phyloP scores from a whole-genome alignment of 805 yeast genomes.

The Kazachstania viticola region DNA sequence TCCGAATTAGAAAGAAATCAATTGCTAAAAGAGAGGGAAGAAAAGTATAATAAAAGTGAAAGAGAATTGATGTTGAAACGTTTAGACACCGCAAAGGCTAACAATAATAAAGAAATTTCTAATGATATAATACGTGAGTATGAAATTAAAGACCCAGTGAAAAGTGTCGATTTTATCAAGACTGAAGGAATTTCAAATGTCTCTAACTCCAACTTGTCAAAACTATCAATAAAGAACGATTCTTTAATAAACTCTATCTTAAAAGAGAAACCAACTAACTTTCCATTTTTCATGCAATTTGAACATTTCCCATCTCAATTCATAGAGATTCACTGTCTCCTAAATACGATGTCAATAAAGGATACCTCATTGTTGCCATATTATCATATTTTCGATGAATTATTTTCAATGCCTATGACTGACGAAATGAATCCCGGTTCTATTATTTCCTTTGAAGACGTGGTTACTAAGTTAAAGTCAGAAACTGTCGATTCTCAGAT shows the following conservation, averaged over 20 bases:
- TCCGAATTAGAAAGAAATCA: conserved; percentile 41
- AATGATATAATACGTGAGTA: conserved; percentile 47
- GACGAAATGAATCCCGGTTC: conserved; percentile 40
- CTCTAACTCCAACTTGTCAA: conserved; percentile 25
- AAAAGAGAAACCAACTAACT: conserved; percentile 30
- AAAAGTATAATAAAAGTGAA: conserved; percentile 47
- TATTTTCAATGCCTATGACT: conserved; percentile 63
- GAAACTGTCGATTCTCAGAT: conserved; percentile 58
- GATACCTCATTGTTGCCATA: conserved; percentile 45
- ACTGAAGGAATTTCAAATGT: conserved; percentile 59
- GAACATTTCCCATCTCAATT: conserved; percentile 77
- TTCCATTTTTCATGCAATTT: conserved; percentile 63
- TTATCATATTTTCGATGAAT: conserved; percentile 49
- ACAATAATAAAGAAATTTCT: conserved; percentile 73
- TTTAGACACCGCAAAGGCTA: conserved; percentile 49
- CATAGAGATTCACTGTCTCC: conserved; percentile 49
- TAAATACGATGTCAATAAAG: conserved; percentile 43
- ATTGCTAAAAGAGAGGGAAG: conserved; percentile 38
- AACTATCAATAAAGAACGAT: conserved; percentile 3
- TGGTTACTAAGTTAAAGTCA: conserved; percentile 57
- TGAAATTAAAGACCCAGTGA: conserved; percentile 62
- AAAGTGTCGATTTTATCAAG: conserved; percentile 53
- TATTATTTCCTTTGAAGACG: conserved; percentile 55
- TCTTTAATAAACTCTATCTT: conserved; percentile 17
- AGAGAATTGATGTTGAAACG: conserved; percentile 38